These are phyloP conservation scores for Microstroma glucosiphilum DNA, from an alignment of 1,284 basidiomycete species.

Conservation along the genomic window DNA sequence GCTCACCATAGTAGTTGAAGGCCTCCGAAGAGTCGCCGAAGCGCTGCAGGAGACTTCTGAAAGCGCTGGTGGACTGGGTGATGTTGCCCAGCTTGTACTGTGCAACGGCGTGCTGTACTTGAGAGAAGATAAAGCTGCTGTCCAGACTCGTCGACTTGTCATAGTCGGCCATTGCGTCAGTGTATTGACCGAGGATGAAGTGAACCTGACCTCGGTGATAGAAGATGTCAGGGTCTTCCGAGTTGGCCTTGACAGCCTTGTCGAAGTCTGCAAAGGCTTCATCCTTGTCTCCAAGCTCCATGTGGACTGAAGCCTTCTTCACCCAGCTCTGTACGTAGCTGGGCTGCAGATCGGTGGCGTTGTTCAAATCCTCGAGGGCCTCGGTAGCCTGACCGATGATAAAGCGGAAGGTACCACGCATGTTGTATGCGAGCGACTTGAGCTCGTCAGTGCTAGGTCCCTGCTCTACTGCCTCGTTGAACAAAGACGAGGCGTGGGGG, in stretches of 20 bases:
- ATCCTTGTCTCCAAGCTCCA: conserved; percentile 67
- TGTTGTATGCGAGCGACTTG: conserved; percentile 81
- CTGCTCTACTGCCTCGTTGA: conserved; percentile 81
- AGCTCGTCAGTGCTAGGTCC: conserved; percentile 68
- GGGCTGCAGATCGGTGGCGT: conserved; percentile 68
- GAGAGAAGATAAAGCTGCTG: conserved; percentile 79
- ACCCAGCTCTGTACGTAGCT: conserved; percentile 83
- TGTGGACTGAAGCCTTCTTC: conserved; percentile 93
- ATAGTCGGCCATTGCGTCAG: conserved; percentile 81
- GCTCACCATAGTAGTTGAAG: conserved; percentile 70
- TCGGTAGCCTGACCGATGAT: conserved; percentile 74
- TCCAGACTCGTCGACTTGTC: conserved; percentile 78
- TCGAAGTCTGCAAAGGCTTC: conserved; percentile 88
- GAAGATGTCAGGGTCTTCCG: conserved; percentile 88
- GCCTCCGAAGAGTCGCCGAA: conserved; percentile 42
- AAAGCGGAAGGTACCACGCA: conserved; percentile 80
- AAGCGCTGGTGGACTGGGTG: conserved; percentile 77
- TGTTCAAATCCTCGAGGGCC: conserved; percentile 79
- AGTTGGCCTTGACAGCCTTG: conserved; percentile 73
- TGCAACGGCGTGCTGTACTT: conserved; percentile 94
- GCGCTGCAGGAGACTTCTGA: conserved; percentile 57
- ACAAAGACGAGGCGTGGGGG: conserved; percentile 68
- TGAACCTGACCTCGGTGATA: conserved; percentile 98
- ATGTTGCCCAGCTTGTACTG: conserved; percentile 84
- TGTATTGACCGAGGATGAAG: conserved; percentile 90